These are phyloP conservation scores for Plasmodium yoelii DNA, from an alignment of 169 alveolate species.

Conservation along the genomic window DNA sequence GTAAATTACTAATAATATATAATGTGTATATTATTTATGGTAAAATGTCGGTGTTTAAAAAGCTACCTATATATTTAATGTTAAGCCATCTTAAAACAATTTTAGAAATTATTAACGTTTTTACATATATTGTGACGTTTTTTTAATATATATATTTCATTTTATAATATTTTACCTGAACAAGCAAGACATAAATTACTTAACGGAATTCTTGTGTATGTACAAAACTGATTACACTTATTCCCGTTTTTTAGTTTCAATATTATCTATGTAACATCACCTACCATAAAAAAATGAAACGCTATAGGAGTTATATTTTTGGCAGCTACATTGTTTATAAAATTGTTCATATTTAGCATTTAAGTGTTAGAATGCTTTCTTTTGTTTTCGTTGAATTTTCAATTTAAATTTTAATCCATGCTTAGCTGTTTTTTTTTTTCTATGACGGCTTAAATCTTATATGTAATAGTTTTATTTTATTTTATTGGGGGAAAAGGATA, in stretches of 20 bases:
- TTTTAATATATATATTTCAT: neutral
- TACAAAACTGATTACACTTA: conserved; percentile 23
- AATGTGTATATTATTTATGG: no score
- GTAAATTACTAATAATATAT: no score
- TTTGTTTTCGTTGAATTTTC: conserved; percentile 1
- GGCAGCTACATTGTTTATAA: neutral
- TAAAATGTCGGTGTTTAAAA: no score
- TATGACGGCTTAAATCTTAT: conserved; percentile 22
- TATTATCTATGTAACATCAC: neutral
- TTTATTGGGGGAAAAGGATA: neutral
- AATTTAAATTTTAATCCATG: no score
- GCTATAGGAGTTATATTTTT: neutral
- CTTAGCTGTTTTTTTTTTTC: conserved; percentile 14
- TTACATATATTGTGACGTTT: neutral
- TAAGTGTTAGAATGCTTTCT: conserved; percentile 6
- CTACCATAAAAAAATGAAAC: no score
- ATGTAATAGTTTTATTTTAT: conserved; percentile 22
- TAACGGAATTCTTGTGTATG: conserved; percentile 31
- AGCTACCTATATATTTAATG: no score
- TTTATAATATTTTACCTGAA: conserved; percentile 26
- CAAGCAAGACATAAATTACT: conserved; percentile 22
- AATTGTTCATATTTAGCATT: neutral
- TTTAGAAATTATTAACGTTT: no score
- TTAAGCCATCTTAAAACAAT: no score
- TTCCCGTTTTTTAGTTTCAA: conserved; percentile 2